phyloP scores from a whole-genome alignment of 2,329 filamentous ascomycete genomes.

The Cephalotrichum gorgonifer region DNA sequence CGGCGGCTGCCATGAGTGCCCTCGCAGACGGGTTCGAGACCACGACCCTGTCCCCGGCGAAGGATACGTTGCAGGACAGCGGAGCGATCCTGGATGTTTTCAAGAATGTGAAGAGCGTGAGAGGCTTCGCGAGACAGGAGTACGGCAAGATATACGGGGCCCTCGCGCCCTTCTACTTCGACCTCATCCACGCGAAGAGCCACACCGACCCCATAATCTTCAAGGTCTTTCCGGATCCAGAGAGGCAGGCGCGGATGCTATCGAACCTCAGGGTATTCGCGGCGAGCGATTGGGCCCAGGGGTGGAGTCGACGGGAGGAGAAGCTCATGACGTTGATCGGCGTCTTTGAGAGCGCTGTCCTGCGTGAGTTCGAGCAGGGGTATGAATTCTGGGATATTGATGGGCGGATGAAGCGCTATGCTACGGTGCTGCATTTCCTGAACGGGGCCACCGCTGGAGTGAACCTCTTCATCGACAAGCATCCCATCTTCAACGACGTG shows the following conservation, averaged over 20 bases:
- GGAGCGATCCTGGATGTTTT: slow-evolving; percentile 59
- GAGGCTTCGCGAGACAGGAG: slow-evolving; percentile 78
- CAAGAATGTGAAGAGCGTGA: slow-evolving; percentile 61
- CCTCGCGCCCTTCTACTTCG: slow-evolving; percentile 78
- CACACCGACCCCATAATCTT: slow-evolving; percentile 79
- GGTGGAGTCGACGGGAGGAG: slow-evolving; percentile 60
- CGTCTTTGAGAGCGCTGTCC: slow-evolving; percentile 82
- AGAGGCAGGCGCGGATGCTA: slow-evolving; percentile 84
- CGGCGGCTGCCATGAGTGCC: slow-evolving; percentile 11
- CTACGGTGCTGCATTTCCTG: slow-evolving; percentile 70
- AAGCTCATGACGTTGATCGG: slow-evolving; percentile 64
- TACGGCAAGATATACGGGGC: slow-evolving; percentile 88
- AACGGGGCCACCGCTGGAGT: slow-evolving; percentile 72
- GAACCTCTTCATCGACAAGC: slow-evolving; percentile 81
- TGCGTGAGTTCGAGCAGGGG: slow-evolving; percentile 87
- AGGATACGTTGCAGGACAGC: slow-evolving; percentile 21
- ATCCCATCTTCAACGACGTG: slow-evolving; percentile 69
- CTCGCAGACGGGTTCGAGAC: slow-evolving; percentile 67
- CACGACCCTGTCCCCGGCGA: slow-evolving; percentile 38
- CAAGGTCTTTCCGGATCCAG: slow-evolving; percentile 75
- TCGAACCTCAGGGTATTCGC: slow-evolving; percentile 70
- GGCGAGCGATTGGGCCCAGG: slow-evolving; percentile 68
- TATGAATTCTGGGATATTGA: slow-evolving; percentile 84
- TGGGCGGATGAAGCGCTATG: slow-evolving; percentile 80
- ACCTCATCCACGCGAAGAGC: slow-evolving; percentile 61